Evolutionary conservation across 2,329 filamentous ascomycete genomes (phyloP).

Genomic region (Simplicillium sp.): DNA sequence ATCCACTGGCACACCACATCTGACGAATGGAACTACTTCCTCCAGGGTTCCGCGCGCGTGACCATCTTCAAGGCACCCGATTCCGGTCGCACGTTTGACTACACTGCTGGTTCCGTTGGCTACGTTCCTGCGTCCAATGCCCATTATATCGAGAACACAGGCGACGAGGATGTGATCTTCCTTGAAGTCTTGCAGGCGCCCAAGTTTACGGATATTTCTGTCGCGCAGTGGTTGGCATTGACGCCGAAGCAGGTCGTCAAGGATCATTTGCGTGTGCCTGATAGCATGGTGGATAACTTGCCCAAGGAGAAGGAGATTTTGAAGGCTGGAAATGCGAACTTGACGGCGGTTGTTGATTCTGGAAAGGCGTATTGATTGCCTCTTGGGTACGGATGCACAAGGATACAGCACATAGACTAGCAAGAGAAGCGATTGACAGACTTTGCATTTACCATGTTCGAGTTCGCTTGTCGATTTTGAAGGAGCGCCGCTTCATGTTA

Average conservation of each 20-base stretch:
- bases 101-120: conserved; percentile 48
- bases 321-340: conserved; percentile 27
- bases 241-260: conserved; percentile 48
- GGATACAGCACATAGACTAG: no score
- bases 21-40: conserved; percentile 54
- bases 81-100: conserved; percentile 46
- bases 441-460: no score
- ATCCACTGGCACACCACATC: conserved; percentile 53
- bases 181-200: conserved; percentile 48
- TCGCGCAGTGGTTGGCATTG: conserved; percentile 49
- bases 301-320: conserved; percentile 32
- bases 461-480: no score
- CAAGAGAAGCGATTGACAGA: no score
- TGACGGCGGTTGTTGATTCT: conserved; percentile 15
- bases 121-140: conserved; percentile 41
- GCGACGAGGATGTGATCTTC: conserved; percentile 45
- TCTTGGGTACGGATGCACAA: no score
- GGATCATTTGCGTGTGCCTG: conserved; percentile 39
- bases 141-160: conserved; percentile 55
- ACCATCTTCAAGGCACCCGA: conserved; percentile 44
- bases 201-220: conserved; percentile 42
- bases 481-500: no score
- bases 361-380: conserved; percentile 8
- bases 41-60: conserved; percentile 44
- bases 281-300: conserved; percentile 23